phyloP scores from a whole-genome alignment of 2,329 filamentous ascomycete species.

The Ascochyta viciae-villosae region DNA sequence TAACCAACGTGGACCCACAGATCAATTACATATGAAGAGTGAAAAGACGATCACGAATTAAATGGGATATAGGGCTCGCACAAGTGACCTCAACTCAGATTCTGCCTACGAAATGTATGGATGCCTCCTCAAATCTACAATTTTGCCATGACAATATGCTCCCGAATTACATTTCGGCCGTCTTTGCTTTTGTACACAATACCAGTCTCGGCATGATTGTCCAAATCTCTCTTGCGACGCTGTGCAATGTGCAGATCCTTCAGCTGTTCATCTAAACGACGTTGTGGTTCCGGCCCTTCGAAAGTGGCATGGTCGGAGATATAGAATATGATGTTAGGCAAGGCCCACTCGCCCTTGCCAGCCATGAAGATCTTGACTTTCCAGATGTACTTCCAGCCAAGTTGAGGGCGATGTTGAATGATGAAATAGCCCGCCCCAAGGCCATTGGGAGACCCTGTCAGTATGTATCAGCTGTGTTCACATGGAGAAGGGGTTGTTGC shows the following conservation, averaged over 20 bases:
- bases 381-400: constrained; percentile 19
- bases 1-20: no score
- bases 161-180: constrained; percentile 9
- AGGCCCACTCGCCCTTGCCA: neutral
- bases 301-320: constrained; percentile 3
- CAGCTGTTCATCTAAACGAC: constrained; percentile 4
- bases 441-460: constrained; percentile 18
- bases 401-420: constrained; percentile 20
- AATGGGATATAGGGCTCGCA: no score
- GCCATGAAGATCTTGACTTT: constrained; percentile 13
- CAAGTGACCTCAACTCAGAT: neutral
- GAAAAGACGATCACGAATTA: no score
- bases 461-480: neutral
- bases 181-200: neutral
- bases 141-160: constrained; percentile 6
- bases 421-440: constrained; percentile 21
- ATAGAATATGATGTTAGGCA: constrained; percentile 17
- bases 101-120: neutral
- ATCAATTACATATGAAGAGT: no score
- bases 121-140: neutral
- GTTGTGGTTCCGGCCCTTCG: neutral
- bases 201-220: neutral
- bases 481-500: neutral
- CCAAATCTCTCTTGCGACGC: neutral
- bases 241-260: neutral